Percentiles rank a stretch among this genome's conserved stretches.
Conservation (phyloP, 164 flowering plant species). For the Vitis amurensis region DNA sequence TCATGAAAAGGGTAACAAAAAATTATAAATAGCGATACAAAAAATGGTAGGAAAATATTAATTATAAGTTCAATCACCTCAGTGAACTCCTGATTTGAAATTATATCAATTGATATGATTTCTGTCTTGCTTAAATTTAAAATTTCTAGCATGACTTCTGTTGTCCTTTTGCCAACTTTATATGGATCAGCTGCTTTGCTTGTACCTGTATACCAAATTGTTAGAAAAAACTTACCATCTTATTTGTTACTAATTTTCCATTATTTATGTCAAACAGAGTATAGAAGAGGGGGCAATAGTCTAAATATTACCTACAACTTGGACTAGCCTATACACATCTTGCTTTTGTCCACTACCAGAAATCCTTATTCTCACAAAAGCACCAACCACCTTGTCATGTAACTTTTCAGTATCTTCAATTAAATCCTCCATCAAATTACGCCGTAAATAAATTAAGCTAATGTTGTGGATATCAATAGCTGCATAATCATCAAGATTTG, state of each 20-base stretch:
- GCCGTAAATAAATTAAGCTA: constrained; percentile 73
- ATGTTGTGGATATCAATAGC: constrained; percentile 92
- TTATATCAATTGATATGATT: constrained; percentile 65
- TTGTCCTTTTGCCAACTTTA: constrained; percentile 76
- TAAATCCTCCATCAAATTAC: constrained; percentile 78
- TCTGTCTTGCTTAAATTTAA: constrained; percentile 84
- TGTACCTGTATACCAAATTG: constrained; percentile 56
- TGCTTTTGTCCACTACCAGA: constrained; percentile 81
- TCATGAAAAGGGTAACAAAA: too few relatives aligned
- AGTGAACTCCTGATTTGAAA: constrained; percentile 93
- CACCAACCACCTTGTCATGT: constrained; percentile 72
- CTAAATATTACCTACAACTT: constrained; percentile 72
- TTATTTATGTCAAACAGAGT: neutral
- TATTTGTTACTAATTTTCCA: neutral
- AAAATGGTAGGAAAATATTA: too few relatives aligned
- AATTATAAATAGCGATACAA: too few relatives aligned
- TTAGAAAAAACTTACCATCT: constrained; percentile 2
- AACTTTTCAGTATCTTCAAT: constrained; percentile 71
- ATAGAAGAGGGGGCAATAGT: neutral
- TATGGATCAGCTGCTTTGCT: constrained; percentile 70
- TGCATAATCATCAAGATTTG: constrained; percentile 86
- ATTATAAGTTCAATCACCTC: constrained; percentile 60
- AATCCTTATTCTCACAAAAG: constrained; percentile 88
- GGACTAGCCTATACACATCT: constrained; percentile 94
- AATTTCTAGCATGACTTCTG: constrained; percentile 71